These are phyloP conservation scores for Venturia nashicola DNA, from an alignment of 2,329 filamentous ascomycete species.

Conservation along the genomic window DNA sequence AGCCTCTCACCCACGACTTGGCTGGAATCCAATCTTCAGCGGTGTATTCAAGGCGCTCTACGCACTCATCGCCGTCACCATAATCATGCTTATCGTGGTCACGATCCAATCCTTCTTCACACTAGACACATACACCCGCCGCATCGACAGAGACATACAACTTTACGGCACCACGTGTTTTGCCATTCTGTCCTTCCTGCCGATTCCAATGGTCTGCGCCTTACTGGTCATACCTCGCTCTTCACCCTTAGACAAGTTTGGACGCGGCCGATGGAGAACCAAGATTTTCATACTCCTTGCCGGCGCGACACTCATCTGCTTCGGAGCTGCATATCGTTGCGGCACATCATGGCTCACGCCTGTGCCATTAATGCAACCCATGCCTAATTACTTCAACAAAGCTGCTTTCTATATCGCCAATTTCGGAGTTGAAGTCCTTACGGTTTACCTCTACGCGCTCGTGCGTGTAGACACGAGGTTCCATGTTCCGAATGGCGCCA, in stretches of 20 bases:
- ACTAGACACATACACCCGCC: conserved; percentile 35
- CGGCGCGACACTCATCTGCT: conserved; percentile 46
- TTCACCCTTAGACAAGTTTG: conserved; percentile 45
- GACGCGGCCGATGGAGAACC: conserved; percentile 50
- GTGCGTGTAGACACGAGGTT: conserved; percentile 64
- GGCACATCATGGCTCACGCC: conserved; percentile 43
- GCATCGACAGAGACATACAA: conserved; percentile 50
- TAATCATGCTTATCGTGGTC: conserved; percentile 54
- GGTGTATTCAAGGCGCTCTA: conserved; percentile 46
- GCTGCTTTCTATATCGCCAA: conserved; percentile 71
- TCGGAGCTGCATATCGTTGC: conserved; percentile 59
- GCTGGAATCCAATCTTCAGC: conserved; percentile 49
- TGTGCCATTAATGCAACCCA: conserved; percentile 33
- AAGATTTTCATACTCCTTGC: conserved; percentile 55
- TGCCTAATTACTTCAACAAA: conserved; percentile 60
- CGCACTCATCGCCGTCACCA: conserved; percentile 42
- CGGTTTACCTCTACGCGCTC: conserved; percentile 55
- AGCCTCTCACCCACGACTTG: conserved; percentile 56
- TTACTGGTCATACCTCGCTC: conserved; percentile 35
- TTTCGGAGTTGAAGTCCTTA: conserved; percentile 60
- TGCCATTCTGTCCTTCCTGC: conserved; percentile 53
- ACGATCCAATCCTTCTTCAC: conserved; percentile 58
- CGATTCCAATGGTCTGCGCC: conserved; percentile 43
- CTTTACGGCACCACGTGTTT: conserved; percentile 51
- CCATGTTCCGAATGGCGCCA: conserved; percentile 58